phyloP scores from a whole-genome alignment of 768 basidiomycete genomes.

The Podaxis sp. region DNA sequence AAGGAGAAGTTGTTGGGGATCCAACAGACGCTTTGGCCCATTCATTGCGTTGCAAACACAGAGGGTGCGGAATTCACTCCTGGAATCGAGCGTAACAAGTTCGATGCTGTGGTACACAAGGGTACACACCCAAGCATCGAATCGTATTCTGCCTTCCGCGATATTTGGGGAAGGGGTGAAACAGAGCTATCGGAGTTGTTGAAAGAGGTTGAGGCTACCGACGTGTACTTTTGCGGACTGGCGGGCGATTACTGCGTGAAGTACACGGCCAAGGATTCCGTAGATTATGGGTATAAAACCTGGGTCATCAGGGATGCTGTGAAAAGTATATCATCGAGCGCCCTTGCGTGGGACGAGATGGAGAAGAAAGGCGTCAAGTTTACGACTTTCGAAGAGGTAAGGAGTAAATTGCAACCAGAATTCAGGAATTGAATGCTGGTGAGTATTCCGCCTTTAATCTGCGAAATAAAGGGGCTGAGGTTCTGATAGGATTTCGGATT shows the following conservation, averaged over 20 bases:
- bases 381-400: conserved; percentile 24
- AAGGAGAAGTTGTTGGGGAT: conserved; percentile 28
- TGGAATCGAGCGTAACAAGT: conserved; percentile 40
- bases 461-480: neutral
- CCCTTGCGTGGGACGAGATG: conserved; percentile 38
- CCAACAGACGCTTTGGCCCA: conserved; percentile 75
- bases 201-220: conserved; percentile 43
- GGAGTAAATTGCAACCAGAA: conserved; percentile 10
- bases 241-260: conserved; percentile 83
- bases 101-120: conserved; percentile 50
- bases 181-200: conserved; percentile 50
- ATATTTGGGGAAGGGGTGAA: conserved; percentile 47
- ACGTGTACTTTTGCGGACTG: conserved; percentile 64
- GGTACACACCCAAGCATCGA: conserved; percentile 63
- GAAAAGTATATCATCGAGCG: conserved; percentile 37
- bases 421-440: neutral
- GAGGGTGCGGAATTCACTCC: conserved; percentile 62
- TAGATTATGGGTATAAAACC: conserved; percentile 46
- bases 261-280: conserved; percentile 53
- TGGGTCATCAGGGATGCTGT: conserved; percentile 52
- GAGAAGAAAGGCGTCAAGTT: conserved; percentile 30
- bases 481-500: neutral
- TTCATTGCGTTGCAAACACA: conserved; percentile 68
- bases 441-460: neutral
- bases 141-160: conserved; percentile 79